phyloP scores from a whole-genome alignment of 2,329 filamentous ascomycete genomes.

The Fulvia fulva region DNA sequence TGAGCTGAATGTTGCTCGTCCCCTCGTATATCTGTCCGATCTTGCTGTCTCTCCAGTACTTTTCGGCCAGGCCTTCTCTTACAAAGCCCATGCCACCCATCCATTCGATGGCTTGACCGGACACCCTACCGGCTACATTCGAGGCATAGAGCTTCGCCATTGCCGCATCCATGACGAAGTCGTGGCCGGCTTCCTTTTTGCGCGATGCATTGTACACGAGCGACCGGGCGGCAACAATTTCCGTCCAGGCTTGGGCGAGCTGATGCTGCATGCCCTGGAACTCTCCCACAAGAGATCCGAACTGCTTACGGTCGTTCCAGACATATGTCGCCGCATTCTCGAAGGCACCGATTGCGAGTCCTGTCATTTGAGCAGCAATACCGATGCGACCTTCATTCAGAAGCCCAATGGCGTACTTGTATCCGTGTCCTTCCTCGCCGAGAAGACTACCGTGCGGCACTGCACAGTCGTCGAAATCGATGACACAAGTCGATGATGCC shows the following conservation, averaged over 20 bases:
- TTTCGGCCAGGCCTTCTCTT: conserved; percentile 91
- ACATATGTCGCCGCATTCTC: conserved; percentile 92
- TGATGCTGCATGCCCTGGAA: conserved; percentile 99
- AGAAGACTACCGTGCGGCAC: conserved; percentile 84
- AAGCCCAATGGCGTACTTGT: conserved; percentile 94
- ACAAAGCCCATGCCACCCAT: conserved; percentile 99
- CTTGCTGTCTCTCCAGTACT: conserved; percentile 97
- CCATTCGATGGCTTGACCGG: conserved; percentile 88
- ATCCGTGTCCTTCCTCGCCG: conserved; percentile 83
- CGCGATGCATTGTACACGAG: conserved; percentile 93
- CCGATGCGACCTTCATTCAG: conserved; percentile 97
- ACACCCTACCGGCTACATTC: conserved; percentile 85
- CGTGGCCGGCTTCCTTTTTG: conserved; percentile 95
- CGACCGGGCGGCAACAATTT: conserved; percentile 85
- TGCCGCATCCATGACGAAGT: conserved; percentile 92
- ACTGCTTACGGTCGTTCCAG: conserved; percentile 98
- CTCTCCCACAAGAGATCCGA: conserved; percentile 85
- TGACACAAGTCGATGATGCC: conserved; percentile 91
- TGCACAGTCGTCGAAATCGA: conserved; percentile 95
- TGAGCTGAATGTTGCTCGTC: conserved; percentile 69
- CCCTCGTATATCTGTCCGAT: conserved; percentile 86
- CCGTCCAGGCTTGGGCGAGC: conserved; percentile 90
- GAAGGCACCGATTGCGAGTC: conserved; percentile 87
- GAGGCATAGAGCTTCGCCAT: conserved; percentile 97
- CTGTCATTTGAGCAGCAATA: conserved; percentile 98